Evolutionary conservation across 345 rosid species (phyloP), one percentile per base, ranked within the genome.

Genomic region (Capsella bursapastoris): DNA sequence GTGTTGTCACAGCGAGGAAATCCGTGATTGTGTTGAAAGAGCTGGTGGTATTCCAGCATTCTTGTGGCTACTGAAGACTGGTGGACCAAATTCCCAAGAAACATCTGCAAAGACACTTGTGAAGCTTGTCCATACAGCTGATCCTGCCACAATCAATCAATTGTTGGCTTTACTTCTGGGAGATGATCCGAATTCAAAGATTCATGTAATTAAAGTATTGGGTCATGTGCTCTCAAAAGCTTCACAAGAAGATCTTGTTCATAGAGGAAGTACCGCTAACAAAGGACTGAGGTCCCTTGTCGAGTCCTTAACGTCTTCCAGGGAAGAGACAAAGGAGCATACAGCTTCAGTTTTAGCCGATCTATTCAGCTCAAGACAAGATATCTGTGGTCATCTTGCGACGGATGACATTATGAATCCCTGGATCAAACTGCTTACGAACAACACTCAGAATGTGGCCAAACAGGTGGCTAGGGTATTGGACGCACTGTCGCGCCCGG

Each of bases 321-420:
- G 78, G 71, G 93, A 84, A 81, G 98, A 93, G 80, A 86, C 83
- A 29, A 93, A 88, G 78, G 93, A 86, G 77, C 72, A 81, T 74
- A 87, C 93, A 32, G 98, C 91, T 62, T 93, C 96, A 71, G 87
- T 85, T 73, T 85, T 93, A 58, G 98, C 98, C 47, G 97, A 90
- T 84, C 73, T 90, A 14, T 90, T 93, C 74, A 86, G 70, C 78
- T 66, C 79, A 67, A 83, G 93, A 77, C 87, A 86, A 73, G 98
- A 93, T 78, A 85, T 90, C 16, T 86, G 98, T 64, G 90, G 87
- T 57, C 66, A 76, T 69, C 71, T 76, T 56, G 71, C 66, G 25
- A 63, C 80, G 48, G 80, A 70, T 70, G 82, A 87, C 83, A 81
- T 81, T 86, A 47, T 87, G 82, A 75, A 84, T 85, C 76, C 89